Evolutionary conservation across 495 filamentous ascomycete species (phyloP).

Genomic region (Penicillium macrosclerotiorum): DNA sequence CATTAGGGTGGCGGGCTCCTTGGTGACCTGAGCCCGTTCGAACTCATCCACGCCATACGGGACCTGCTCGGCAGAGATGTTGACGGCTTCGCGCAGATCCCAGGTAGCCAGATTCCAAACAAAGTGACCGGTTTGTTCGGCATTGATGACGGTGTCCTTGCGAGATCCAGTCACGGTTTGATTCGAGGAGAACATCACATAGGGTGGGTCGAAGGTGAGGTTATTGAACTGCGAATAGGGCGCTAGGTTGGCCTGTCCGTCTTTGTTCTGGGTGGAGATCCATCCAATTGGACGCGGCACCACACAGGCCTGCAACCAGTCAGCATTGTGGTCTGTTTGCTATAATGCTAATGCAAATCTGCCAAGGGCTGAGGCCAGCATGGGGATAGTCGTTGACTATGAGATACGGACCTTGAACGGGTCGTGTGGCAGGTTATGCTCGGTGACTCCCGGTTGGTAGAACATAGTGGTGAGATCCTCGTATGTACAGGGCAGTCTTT

Average conservation of each 20-base stretch:
- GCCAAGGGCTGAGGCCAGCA: too few species aligned
- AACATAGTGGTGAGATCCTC: conserved; percentile 29
- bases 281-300: conserved; percentile 47
- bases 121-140: conserved; percentile 51
- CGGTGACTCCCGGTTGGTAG: conserved; percentile 34
- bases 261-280: conserved; percentile 38
- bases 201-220: conserved; percentile 58
- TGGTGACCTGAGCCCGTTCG: conserved; percentile 42
- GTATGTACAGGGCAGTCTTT: too few species aligned
- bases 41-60: conserved; percentile 53
- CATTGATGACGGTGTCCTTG: conserved; percentile 55
- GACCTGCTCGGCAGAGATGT: conserved; percentile 45
- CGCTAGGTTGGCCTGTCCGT: conserved; percentile 46
- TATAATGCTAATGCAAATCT: not conserved
- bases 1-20: conserved; percentile 37
- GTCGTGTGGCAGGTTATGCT: conserved; percentile 39
- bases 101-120: conserved; percentile 59
- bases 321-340: not conserved
- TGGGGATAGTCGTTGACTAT: too few species aligned
- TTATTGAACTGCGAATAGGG: conserved; percentile 61
- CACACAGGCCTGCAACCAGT: conserved; percentile 31
- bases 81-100: conserved; percentile 50
- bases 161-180: conserved; percentile 38
- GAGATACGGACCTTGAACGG: conserved; percentile 48
- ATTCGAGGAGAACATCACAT: conserved; percentile 57